Base-by-base conservation (phyloP, 257 asterid genomes). In the Rehmannia glutinosa region DNA sequence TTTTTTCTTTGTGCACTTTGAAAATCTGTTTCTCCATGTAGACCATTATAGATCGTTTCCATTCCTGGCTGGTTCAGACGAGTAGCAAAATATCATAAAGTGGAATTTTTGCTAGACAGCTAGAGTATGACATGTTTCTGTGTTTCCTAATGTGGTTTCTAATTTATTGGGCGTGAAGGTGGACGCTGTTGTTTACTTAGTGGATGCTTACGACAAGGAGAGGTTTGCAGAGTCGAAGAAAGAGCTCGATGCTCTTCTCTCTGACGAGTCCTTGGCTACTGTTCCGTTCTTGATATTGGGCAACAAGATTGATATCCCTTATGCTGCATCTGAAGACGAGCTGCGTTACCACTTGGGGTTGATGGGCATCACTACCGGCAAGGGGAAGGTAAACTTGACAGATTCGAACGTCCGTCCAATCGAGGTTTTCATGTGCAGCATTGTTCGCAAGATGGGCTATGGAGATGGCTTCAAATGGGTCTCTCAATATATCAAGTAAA, bases 341-440 rank as follows among this genome's bases (percentile, higher is more conserved):
- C 3, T 82, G 58, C 45, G 75, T 33, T 79, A 70, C 70, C 81
- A 79, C 79, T 64, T 82, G 82, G 84, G 87, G 7, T 61, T 82
- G 79, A 69, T 45, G 30, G 81, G 84, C 78, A 38, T 82, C 71
- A 82, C 88, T 21, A 74, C 88, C 21, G 88, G 88, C 36, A 82
- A 82, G 79, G 88, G 88, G 15, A 82, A 77, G 71, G 85, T 82
- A 8, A 82, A 72, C 75, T 42, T 77, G 35, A 0, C 76, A 1
- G 83, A 79, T 42, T 69, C 85, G 2, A 80, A 80, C 6, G 78
- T 80, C 25, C 88, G 88, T 62, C 80, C 88, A 0, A 80, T 80
- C 16, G 88, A 82, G 77, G 85, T 82, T 0, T 82, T 80, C 88
- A 82, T 82, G 88, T 82, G 88, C 85, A 82, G 87, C 81, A 82